A percentile compares a stretch with the other conserved stretches of the same genome.
Conservation (phyloP, 768 basidiomycete genomes). For the Pleurotus salmoneostramineus region DNA sequence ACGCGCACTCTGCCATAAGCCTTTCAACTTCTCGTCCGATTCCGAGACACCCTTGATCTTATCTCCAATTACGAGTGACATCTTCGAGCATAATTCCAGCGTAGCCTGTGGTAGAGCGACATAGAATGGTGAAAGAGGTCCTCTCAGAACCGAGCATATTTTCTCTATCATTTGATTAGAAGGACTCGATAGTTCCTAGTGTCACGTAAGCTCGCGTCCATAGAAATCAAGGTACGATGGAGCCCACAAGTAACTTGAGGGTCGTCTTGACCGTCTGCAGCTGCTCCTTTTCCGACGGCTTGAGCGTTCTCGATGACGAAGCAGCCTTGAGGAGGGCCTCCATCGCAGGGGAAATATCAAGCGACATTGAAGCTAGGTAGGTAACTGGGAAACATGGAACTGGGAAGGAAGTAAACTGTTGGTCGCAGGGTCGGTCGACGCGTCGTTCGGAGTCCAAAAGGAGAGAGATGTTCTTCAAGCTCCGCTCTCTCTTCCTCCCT, state of each 20-base stretch:
- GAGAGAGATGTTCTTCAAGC: neutral
- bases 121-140: conserved; percentile 42
- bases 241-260: neutral
- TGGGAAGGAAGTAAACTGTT: conserved; percentile 5
- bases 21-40: conserved; percentile 1
- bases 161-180: conserved; percentile 32
- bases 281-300: neutral
- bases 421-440: neutral
- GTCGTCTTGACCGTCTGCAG: neutral
- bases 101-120: conserved; percentile 29
- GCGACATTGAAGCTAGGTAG: neutral
- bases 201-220: neutral
- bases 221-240: neutral
- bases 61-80: conserved; percentile 36
- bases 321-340: neutral
- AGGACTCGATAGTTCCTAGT: conserved; percentile 33
- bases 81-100: conserved; percentile 33
- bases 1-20: conserved; percentile 42
- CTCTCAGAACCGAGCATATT: conserved; percentile 36
- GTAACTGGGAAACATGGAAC: neutral
- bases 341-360: neutral
- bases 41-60: conserved; percentile 23
- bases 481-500: neutral
- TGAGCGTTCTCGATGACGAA: neutral
- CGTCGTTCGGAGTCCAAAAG: neutral